Conservation (phyloP, 1,284 basidiomycete species). For the Ceratobasidium sp. region DNA sequence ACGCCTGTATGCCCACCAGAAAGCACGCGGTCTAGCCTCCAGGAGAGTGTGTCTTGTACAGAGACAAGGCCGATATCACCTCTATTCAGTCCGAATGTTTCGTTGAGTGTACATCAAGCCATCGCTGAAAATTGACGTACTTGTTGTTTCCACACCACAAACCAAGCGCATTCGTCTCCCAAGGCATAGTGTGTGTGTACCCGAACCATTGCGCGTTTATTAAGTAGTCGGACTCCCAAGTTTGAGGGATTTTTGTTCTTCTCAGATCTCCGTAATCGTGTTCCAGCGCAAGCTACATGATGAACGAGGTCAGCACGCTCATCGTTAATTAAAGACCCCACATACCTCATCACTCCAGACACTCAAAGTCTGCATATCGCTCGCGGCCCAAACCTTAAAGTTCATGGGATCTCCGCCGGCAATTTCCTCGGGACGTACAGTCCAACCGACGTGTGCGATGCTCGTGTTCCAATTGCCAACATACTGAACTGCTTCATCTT, state of each 20-base stretch:
- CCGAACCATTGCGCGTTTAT: constrained; percentile 51
- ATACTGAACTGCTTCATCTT: constrained; percentile 73
- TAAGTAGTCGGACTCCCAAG: constrained; percentile 71
- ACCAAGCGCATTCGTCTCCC: constrained; percentile 48
- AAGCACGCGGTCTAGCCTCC: constrained; percentile 62
- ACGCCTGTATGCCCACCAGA: constrained; percentile 61
- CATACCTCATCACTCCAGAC: constrained; percentile 73
- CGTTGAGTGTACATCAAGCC: constrained; percentile 33
- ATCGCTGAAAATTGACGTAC: constrained; percentile 48
- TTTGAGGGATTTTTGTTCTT: constrained; percentile 54
- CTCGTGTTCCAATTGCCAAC: constrained; percentile 80
- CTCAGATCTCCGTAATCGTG: constrained; percentile 60
- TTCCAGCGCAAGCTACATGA: constrained; percentile 58
- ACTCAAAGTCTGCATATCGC: constrained; percentile 86
- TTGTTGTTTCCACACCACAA: constrained; percentile 70
- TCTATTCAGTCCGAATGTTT: constrained; percentile 50
- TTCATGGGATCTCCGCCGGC: constrained; percentile 11
- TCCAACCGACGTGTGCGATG: constrained; percentile 76
- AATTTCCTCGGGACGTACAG: constrained; percentile 40
- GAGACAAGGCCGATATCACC: constrained; percentile 64
- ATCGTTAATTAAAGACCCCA: constrained; percentile 4
- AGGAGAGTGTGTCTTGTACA: constrained; percentile 50
- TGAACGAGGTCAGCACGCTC: background rate
- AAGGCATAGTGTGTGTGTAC: constrained; percentile 20
- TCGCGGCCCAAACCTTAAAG: constrained; percentile 67